These are phyloP conservation scores for Pouteria glomerata DNA, from an alignment of 148 eudicot species.

Conservation along the genomic window DNA sequence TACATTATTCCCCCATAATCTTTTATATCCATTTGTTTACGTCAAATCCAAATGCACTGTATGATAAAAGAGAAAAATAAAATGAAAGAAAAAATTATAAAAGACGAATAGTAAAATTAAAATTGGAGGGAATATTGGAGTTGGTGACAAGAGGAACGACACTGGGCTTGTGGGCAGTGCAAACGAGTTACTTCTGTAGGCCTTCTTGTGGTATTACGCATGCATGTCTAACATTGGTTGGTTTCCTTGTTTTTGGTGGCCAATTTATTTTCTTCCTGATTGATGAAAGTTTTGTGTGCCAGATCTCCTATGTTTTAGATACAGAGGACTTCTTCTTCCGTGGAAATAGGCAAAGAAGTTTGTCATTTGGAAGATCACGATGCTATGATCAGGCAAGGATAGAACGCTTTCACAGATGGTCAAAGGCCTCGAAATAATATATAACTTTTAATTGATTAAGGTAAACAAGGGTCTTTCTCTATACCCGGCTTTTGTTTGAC, in stretches of 20 bases:
- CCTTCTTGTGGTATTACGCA: too few relatives aligned
- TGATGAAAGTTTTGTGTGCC: slow-evolving; percentile 12
- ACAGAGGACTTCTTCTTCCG: slow-evolving; percentile 76
- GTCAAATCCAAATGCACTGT: too few relatives aligned
- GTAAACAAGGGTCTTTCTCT: not conserved
- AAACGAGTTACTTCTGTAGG: too few relatives aligned
- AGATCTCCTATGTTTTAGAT: slow-evolving; percentile 84
- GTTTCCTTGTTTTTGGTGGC: not conserved
- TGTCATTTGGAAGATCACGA: slow-evolving; percentile 20
- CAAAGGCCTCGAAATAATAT: slow-evolving; percentile 27
- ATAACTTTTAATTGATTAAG: not conserved
- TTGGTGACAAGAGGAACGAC: too few relatives aligned
- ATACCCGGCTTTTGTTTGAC: not conserved
- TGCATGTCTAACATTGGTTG: too few relatives aligned
- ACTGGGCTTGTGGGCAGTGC: too few relatives aligned
- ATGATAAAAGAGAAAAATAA: too few relatives aligned
- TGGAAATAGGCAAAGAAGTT: slow-evolving; percentile 28
- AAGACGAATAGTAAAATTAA: too few relatives aligned
- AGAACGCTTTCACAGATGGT: slow-evolving; percentile 46
- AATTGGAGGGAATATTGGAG: too few relatives aligned
- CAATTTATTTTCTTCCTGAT: not conserved
- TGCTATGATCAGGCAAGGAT: slow-evolving; percentile 27
- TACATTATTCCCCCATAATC: too few relatives aligned
- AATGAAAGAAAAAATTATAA: too few relatives aligned
- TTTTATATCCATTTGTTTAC: too few relatives aligned